These are phyloP conservation scores for Pseudomassariella vexata DNA, from an alignment of 2,329 filamentous ascomycete genomes.

Conservation along the genomic window DNA sequence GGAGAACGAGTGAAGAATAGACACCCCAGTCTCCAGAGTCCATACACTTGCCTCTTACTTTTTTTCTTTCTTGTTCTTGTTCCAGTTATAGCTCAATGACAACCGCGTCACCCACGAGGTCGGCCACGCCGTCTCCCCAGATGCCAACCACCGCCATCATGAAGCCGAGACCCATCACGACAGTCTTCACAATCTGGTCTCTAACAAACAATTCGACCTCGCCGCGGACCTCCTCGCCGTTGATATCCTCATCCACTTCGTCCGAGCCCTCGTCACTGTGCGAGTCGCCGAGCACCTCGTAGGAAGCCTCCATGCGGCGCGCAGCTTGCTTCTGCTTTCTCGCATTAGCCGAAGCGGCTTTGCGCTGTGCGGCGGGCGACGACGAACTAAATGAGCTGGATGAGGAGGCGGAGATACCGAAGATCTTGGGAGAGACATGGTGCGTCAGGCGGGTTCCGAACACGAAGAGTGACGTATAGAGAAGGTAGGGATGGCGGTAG, in stretches of 20 bases:
- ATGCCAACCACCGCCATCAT: conserved; percentile 57
- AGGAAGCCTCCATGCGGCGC: conserved; percentile 61
- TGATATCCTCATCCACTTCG: conserved; percentile 40
- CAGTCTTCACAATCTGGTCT: conserved; percentile 48
- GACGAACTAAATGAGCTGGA: too few species aligned
- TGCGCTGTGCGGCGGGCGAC: conserved; percentile 18
- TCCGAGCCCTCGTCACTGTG: conserved; percentile 44
- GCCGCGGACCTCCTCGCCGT: conserved; percentile 56
- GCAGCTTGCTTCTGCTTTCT: conserved; percentile 24
- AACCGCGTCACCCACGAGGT: conserved; percentile 10
- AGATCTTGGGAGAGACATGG: conserved; percentile 38
- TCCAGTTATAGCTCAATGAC: conserved; percentile 17
- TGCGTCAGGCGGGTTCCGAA: conserved; percentile 54
- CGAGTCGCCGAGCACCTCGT: conserved; percentile 56
- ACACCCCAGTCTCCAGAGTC: too few species aligned
- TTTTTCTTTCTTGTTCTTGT: too few species aligned
- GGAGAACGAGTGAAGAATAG: too few species aligned
- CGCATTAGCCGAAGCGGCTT: conserved; percentile 21
- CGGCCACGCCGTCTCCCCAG: conserved; percentile 54
- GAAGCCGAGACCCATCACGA: conserved; percentile 51
- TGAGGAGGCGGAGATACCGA: conserved; percentile 19
- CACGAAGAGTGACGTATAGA: conserved; percentile 74
- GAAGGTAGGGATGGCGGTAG: conserved; percentile 78
- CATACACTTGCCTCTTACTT: too few species aligned
- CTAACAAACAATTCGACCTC: conserved; percentile 50